Base-by-base conservation (phyloP, 495 filamentous ascomycete species). In the Cryomyces minteri region DNA sequence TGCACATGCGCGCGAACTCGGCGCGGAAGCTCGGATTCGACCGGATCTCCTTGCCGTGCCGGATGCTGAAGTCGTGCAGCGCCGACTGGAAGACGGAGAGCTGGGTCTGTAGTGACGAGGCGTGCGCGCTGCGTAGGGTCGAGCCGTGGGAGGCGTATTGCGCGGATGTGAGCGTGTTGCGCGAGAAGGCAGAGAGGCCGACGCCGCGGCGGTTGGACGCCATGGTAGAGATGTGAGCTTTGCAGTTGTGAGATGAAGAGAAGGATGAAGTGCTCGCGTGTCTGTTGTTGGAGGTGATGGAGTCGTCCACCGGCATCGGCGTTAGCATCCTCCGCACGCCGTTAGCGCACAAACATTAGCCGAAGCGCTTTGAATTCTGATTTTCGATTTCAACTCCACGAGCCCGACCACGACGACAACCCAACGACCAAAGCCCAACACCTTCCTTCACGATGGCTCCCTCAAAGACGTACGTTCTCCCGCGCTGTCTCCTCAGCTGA, bases 1-100 rank as follows among this genome's bases (percentile, higher is more conserved):
- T 77, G 64, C 90, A 98, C 92, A 98, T 96, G 52, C 88, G 83
- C 5, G 90, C 90, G 58, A 98, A 98, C 66, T 96, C 88, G 11
- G 86, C 84, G 31, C 92, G 84, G 62, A 98, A 98, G 0, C 75
- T 77, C 8, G 92, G 90, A 60, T 94, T 86, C 4, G 86, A 93
- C 49, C 86, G 85, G 51, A 98, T 98, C 55, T 87, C 88, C 57
- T 87, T 86, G 48, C 79, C 83, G 65, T 98, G 90, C 39, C 86
- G 90, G 47, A 83, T 68, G n/a, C 86, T 83, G 62, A 96, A 98
- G 56, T 85, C 83, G 59, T 94, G 84, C 6, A 98, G 77, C 3
- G 93, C 68, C 1, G 84, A 84, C 51, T 93, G 88, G 71, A 98
- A 98, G 54, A 96, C 86, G 48, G 85, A 77, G 50, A 98, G 82